phyloP scores from a whole-genome alignment of 371 early-diverging fungal species.

The Agmasoma carcini region DNA sequence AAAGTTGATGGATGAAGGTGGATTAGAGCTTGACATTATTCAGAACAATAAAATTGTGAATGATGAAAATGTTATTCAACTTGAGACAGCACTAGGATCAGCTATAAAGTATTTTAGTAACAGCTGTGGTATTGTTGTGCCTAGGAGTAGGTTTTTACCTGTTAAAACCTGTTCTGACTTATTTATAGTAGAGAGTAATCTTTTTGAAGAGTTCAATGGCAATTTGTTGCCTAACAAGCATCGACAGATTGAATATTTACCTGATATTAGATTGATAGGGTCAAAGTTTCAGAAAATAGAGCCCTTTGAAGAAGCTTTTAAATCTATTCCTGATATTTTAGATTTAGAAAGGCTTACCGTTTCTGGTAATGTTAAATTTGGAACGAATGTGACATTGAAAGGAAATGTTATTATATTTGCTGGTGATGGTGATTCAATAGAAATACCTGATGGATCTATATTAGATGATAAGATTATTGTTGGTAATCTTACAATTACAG shows the following conservation, averaged over 20 bases:
- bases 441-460: constrained; percentile 89
- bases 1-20: constrained; percentile 65
- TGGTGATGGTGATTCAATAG: constrained; percentile 76
- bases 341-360: constrained; percentile 93
- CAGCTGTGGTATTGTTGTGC: constrained; percentile 90
- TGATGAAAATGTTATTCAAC: constrained; percentile 85
- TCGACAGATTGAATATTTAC: constrained; percentile 67
- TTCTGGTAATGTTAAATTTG: constrained; percentile 89
- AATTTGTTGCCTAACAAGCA: constrained; percentile 78
- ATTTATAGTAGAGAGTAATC: constrained; percentile 81
- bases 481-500: constrained; percentile 71
- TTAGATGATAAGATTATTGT: constrained; percentile 91
- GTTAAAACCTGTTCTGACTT: constrained; percentile 94
- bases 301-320: constrained; percentile 66
- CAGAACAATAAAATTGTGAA: constrained; percentile 67
- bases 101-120: constrained; percentile 90
- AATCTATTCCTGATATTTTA: constrained; percentile 76
- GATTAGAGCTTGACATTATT: constrained; percentile 81
- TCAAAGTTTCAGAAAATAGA: constrained; percentile 81
- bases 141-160: constrained; percentile 87
- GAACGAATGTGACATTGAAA: constrained; percentile 69
- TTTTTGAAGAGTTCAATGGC: constrained; percentile 79
- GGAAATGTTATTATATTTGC: constrained; percentile 98
- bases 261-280: constrained; percentile 75
- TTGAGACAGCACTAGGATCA: constrained; percentile 97